Conservation (phyloP, 2,329 filamentous ascomycete genomes). For the Claviceps cyperi region DNA sequence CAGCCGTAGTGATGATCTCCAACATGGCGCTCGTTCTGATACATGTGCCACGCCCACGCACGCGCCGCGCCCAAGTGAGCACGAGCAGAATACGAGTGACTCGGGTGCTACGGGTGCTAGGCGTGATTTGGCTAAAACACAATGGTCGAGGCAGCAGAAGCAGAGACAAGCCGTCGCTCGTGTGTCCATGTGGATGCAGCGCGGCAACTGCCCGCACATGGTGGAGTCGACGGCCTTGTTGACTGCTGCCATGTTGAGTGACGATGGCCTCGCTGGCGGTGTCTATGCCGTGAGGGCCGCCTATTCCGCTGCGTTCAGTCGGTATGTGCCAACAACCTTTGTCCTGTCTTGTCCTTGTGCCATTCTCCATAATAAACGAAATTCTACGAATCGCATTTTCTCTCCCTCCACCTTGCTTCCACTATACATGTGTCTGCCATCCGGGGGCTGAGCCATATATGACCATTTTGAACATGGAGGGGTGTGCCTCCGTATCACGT, state of each 20-base stretch:
- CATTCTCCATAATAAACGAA: too few species aligned
- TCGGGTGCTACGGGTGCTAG: not conserved
- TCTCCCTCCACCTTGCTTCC: too few species aligned
- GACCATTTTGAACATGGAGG: too few species aligned
- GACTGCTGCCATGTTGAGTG: constrained; percentile 52
- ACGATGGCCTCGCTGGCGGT: constrained; percentile 32
- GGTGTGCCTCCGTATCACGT: too few species aligned
- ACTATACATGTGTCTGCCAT: too few species aligned
- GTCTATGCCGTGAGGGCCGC: constrained; percentile 50
- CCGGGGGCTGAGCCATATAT: too few species aligned
- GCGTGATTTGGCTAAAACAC: constrained; percentile 3
- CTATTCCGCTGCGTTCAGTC: constrained; percentile 62
- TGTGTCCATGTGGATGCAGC: constrained; percentile 55
- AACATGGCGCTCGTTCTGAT: not conserved
- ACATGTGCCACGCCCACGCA: not conserved
- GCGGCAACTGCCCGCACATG: constrained; percentile 62
- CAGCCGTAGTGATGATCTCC: not conserved
- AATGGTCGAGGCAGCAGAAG: constrained; percentile 14
- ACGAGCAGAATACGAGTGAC: not conserved
- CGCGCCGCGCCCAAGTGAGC: not conserved
- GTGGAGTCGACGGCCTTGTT: constrained; percentile 67
- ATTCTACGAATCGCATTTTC: not conserved
- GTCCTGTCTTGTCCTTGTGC: not conserved
- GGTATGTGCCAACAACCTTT: constrained; percentile 30
- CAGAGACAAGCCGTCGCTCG: constrained; percentile 38